Base-by-base conservation (phyloP, 257 asterid genomes). In the Nicotiana knightiana region DNA sequence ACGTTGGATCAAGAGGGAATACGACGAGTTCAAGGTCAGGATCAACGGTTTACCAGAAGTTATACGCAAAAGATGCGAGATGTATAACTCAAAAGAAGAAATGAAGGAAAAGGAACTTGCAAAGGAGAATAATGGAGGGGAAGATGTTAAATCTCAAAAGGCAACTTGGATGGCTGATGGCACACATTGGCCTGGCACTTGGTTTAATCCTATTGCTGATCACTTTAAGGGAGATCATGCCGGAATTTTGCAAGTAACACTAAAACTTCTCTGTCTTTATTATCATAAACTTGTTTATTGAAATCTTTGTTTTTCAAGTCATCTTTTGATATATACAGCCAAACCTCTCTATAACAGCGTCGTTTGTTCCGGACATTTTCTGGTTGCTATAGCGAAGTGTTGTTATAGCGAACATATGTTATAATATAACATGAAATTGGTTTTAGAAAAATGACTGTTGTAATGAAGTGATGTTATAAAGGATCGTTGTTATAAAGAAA, bases 151-250 rank as follows among this genome's bases (percentile, higher is more conserved):
- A 37, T 82, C 83, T 55, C 53, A 81, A 3, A 86, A 85, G 65
- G 99, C 97, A 2, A 96, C 99, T 13, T 96, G 98, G 98, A 96
- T 96, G 99, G 97, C 98, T 2, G 98, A 96, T 37, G 97, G 98
- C 33, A 96, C 99, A 4, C 98, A 94, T 64, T 96, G 99, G 99
- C 99, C 98, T 0, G 98, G 98, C n/a, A 93, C 98, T 35, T 96
- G 99, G 99, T 89, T 16, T 82, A 58, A 68, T 5, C 87, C 97
- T 4, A 67, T 77, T 2, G 84, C 94, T 5, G 98, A 96, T 80
- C 99, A 96, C 66, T 65, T 86, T 5, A 94, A 93, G 89, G 94
- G 98, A 57, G 99, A 96, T 57, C 99, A 96, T 77, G 95, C 98
- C 7, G 99, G 99, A 39, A 96, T 96, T 82, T 57, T 96, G 66